Base-by-base conservation (phyloP, 1,284 basidiomycete genomes). In the Cryptococcus sp. region DNA sequence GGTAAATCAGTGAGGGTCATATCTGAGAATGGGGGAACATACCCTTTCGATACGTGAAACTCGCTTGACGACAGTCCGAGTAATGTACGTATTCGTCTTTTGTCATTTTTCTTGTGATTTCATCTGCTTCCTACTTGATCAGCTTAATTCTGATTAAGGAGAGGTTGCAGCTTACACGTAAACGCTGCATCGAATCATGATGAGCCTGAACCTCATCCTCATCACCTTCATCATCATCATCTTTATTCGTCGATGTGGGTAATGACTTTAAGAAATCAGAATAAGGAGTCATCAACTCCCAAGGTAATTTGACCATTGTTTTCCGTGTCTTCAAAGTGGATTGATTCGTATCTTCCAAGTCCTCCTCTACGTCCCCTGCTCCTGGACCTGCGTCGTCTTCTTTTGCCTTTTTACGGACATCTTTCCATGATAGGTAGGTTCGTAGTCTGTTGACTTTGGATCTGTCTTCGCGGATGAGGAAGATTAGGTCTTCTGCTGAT, bases 391-490 rank as follows among this genome's bases (percentile, higher is more conserved):
- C 70, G 42, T 76, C 71, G n/a, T 75, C 85, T 61, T 96, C 91
- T 67, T 96, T 96, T 7, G 91, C 91, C 60, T 91, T 88, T 68
- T 96, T 96, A 16, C 94, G 83, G 7, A 98, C 93, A 60, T 97
- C 94, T 69, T 96, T 97, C 93, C 94, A 98, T 0, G 88, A 89
- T n/a, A 98, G 81, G 68, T 97, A 98, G 10, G 91, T 96, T 23
- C 91, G 77, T 18, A 98, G 78, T 22, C 94, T 81, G 72, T 97
- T 96, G 54, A 98, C 90, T 74, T 97, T 96, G 19, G 87, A 89
- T 56, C 90, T 80, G 74, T 98, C 94, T 66, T 96, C 88, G 9
- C 94, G 85, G 66, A 98, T 93, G 61, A 97, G 83, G 64, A 97
- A 98, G 62, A 98, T 91, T 52, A 98, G 83, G 74, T 98, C 94